These are phyloP conservation scores for Solanum piurae DNA, from an alignment of 257 asterid genomes.

Conservation along the genomic window DNA sequence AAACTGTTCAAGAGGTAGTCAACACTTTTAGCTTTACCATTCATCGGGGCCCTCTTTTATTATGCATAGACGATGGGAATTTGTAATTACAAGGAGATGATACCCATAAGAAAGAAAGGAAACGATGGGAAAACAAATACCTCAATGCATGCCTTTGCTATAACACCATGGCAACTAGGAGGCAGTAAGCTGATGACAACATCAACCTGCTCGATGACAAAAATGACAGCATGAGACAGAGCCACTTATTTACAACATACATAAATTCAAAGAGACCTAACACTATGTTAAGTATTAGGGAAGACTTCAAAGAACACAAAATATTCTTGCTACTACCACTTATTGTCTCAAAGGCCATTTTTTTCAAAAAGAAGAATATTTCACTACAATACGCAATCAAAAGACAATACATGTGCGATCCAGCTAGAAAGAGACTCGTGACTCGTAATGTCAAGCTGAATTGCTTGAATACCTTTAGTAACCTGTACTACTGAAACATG, in stretches of 20 bases:
- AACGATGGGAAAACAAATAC: conserved; percentile 17
- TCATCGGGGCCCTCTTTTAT: background rate
- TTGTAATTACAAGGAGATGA: background rate
- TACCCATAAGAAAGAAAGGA: background rate
- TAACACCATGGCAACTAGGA: conserved; percentile 62
- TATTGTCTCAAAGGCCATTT: background rate
- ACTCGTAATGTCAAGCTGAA: conserved; percentile 65
- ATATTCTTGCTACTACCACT: background rate
- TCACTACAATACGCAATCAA: background rate
- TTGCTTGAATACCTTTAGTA: conserved; percentile 53
- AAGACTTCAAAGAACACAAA: background rate
- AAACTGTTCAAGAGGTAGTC: background rate
- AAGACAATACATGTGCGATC: conserved; percentile 45
- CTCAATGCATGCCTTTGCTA: conserved; percentile 85
- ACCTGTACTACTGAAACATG: conserved; percentile 29
- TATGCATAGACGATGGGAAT: background rate
- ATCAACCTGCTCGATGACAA: conserved; percentile 52
- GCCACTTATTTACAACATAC: background rate
- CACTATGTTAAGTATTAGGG: background rate
- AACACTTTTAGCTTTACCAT: background rate
- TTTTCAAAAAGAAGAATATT: background rate
- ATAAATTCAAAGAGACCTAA: background rate
- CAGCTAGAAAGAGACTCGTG: conserved; percentile 37
- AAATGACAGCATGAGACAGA: background rate
- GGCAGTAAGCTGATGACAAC: conserved; percentile 93